A percentile compares a stretch with the other conserved stretches of the same genome.
Evolutionary conservation across 148 eudicot genomes (phyloP).

Genomic region (Rhododendron ferrugineum): DNA sequence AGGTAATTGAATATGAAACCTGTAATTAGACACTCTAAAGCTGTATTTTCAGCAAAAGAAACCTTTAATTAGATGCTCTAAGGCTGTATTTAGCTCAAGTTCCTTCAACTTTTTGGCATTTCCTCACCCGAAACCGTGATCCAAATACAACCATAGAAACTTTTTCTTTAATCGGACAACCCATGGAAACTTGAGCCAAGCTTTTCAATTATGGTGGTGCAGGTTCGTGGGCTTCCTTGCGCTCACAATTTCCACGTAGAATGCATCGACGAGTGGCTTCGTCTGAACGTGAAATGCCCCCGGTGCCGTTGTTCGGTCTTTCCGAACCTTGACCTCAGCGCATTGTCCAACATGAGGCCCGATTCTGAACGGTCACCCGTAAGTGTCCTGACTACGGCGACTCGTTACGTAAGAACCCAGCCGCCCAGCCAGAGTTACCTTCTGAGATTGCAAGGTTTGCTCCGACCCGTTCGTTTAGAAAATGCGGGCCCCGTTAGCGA

Average conservation of each 20-base stretch:
- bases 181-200: neutral
- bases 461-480: slow-evolving; percentile 53
- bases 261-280: slow-evolving; percentile 97
- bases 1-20: neutral
- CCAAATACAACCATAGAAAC: neutral
- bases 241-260: slow-evolving; percentile 96
- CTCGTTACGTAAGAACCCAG: slow-evolving; percentile 58
- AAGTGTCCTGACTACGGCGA: slow-evolving; percentile 36
- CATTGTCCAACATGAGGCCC: slow-evolving; percentile 63
- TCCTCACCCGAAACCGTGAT: neutral
- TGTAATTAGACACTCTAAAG: neutral
- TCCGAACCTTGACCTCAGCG: slow-evolving; percentile 91
- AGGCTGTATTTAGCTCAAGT: neutral
- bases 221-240: slow-evolving; percentile 99
- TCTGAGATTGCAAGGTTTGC: slow-evolving; percentile 71
- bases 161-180: neutral
- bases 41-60: neutral
- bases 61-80: neutral
- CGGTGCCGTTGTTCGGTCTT: slow-evolving; percentile 91
- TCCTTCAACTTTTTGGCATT: neutral
- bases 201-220: slow-evolving; percentile 14
- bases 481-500: slow-evolving; percentile 40
- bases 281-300: slow-evolving; percentile 87
- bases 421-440: slow-evolving; percentile 77
- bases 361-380: slow-evolving; percentile 58